Evolutionary conservation across 768 basidiomycete species (phyloP).

Genomic region (Leccinum subgranulosum): DNA sequence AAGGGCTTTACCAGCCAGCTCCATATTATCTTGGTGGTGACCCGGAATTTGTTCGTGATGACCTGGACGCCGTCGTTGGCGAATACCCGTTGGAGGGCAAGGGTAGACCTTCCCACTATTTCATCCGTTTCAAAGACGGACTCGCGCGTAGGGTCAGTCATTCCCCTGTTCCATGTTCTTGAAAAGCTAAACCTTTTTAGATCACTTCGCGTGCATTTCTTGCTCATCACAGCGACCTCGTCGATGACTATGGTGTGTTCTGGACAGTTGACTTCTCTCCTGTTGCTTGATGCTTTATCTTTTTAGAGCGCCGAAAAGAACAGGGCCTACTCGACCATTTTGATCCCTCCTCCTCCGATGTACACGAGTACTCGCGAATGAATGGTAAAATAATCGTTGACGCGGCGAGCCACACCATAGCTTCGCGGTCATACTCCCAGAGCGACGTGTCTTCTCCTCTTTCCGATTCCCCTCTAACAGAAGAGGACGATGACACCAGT

Average conservation of each 20-base stretch:
- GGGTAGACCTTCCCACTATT: slow-evolving; percentile 48
- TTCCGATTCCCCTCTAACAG: slow-evolving; percentile 24
- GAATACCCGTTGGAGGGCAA: slow-evolving; percentile 40
- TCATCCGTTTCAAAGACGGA: slow-evolving; percentile 56
- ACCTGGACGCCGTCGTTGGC: slow-evolving; percentile 53
- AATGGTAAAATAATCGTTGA: slow-evolving; percentile 35
- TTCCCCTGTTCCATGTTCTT: background rate
- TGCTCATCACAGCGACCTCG: slow-evolving; percentile 39
- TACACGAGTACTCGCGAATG: slow-evolving; percentile 61
- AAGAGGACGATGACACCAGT: slow-evolving; percentile 25
- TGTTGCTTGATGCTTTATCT: slow-evolving; percentile 5
- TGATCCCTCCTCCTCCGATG: slow-evolving; percentile 51
- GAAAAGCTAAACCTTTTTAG: slow-evolving; percentile 30
- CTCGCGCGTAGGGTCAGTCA: slow-evolving; percentile 53
- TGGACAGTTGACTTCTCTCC: background rate
- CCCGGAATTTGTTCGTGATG: slow-evolving; percentile 27
- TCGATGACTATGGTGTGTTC: slow-evolving; percentile 55
- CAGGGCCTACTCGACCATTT: slow-evolving; percentile 47
- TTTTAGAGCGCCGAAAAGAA: slow-evolving; percentile 44
- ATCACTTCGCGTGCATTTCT: slow-evolving; percentile 40
- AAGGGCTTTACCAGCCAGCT: slow-evolving; percentile 39
- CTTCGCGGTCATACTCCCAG: slow-evolving; percentile 5
- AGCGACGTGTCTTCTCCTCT: slow-evolving; percentile 11
- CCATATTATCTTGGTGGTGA: slow-evolving; percentile 35
- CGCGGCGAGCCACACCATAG: slow-evolving; percentile 1